Evolutionary conservation across 129 eudicot genomes (phyloP).

Genomic region (Saussurea involucrata): DNA sequence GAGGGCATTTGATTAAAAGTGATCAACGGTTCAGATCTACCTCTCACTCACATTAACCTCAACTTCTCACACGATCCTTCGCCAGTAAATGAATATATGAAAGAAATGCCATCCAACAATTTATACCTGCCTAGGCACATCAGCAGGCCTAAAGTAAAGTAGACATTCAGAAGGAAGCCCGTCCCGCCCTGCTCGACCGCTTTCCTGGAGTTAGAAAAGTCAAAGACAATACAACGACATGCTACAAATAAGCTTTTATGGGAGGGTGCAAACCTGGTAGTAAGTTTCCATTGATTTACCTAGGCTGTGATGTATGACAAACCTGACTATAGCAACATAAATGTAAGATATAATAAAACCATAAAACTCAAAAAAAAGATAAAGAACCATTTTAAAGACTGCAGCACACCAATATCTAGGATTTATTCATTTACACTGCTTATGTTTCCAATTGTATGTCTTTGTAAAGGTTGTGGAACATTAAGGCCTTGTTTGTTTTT

Average conservation of each 20-base stretch:
- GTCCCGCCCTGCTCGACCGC: constrained; percentile 98
- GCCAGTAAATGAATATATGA: background rate
- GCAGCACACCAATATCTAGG: background rate
- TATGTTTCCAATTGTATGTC: background rate
- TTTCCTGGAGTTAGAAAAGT: constrained; percentile 62
- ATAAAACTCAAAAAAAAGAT: background rate
- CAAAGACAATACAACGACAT: constrained; percentile 3
- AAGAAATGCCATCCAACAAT: constrained; percentile 4
- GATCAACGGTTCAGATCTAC: too few species aligned
- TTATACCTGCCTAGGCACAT: constrained; percentile 94
- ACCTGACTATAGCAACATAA: constrained; percentile 81
- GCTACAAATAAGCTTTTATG: constrained; percentile 4
- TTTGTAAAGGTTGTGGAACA: too few species aligned
- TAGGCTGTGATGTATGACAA: constrained; percentile 95
- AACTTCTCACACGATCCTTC: too few species aligned
- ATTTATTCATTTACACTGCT: background rate
- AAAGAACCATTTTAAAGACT: background rate
- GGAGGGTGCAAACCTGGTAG: constrained; percentile 63
- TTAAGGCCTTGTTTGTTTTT: too few species aligned
- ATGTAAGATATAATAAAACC: constrained; percentile 12
- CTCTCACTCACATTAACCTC: too few species aligned
- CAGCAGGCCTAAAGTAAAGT: constrained; percentile 89
- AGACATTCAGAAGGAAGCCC: constrained; percentile 98
- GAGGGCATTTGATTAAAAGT: too few species aligned
- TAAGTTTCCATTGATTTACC: constrained; percentile 99